phyloP scores from a whole-genome alignment of 148 eudicot species.

The Rhododendron mucronatum region DNA sequence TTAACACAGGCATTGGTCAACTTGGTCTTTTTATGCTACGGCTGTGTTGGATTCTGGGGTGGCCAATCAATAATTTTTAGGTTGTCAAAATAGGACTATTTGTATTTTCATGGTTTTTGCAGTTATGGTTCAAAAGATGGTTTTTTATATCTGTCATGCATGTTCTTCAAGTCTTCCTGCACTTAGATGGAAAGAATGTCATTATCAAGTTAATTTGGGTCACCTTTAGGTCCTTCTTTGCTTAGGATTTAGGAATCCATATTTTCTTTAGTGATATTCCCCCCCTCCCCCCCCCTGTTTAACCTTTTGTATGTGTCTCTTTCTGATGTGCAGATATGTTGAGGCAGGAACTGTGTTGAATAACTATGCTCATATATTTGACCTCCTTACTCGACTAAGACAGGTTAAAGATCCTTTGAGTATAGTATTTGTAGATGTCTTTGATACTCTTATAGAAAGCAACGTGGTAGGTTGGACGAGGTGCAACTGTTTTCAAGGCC shows the following conservation, averaged over 20 bases:
- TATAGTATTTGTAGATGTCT: neutral
- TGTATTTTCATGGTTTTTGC: neutral
- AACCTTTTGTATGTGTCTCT: neutral
- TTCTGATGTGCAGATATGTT: slow-evolving; percentile 57
- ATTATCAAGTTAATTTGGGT: neutral
- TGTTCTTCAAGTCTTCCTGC: neutral
- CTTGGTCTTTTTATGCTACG: neutral
- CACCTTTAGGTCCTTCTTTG: neutral
- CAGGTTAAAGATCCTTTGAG: slow-evolving; percentile 42
- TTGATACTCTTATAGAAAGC: neutral
- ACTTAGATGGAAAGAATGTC: neutral
- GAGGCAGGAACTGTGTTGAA: slow-evolving; percentile 64
- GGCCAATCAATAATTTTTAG: neutral
- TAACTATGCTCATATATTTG: slow-evolving; percentile 94
- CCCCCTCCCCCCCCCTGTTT: neutral
- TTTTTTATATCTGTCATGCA: neutral
- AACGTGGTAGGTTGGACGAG: neutral
- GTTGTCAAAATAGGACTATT: neutral
- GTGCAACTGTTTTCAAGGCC: neutral
- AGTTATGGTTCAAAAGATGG: neutral
- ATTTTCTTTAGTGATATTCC: neutral
- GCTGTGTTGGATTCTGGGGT: neutral
- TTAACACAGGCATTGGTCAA: neutral
- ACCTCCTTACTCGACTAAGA: slow-evolving; percentile 80
- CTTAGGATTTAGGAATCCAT: neutral